phyloP scores from a whole-genome alignment of 768 basidiomycete species.

The Hirschioporus abietinus region DNA sequence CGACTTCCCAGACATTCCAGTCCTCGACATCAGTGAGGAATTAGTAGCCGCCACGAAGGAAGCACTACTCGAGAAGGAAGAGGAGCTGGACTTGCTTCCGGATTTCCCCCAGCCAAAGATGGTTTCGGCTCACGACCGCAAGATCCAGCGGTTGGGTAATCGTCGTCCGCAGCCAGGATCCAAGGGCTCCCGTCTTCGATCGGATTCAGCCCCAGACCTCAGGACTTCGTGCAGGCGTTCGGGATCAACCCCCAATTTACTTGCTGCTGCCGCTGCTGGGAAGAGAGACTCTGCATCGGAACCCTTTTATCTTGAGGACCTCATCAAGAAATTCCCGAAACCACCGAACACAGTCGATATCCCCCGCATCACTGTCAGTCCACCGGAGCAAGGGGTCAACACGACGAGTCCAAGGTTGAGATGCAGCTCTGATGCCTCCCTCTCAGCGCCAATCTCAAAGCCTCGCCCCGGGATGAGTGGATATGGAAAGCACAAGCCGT shows the following conservation, averaged over 20 bases:
- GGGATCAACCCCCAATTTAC: neutral
- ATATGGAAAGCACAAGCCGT: neutral
- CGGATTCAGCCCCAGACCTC: neutral
- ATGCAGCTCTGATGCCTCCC: neutral
- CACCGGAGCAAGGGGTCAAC: neutral
- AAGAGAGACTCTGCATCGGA: neutral
- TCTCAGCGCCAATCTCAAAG: neutral
- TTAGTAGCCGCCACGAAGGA: neutral
- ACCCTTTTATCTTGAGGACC: neutral
- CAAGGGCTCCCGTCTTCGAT: neutral
- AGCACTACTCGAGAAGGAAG: neutral
- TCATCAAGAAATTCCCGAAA: neutral
- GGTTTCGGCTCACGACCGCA: too few relatives aligned
- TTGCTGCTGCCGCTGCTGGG: neutral
- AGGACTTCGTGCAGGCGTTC: neutral
- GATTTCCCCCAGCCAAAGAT: neutral
- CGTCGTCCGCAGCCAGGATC: neutral
- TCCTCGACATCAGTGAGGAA: neutral
- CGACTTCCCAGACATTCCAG: neutral
- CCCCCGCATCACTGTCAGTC: neutral
- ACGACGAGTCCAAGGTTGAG: neutral
- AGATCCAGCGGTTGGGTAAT: too few relatives aligned
- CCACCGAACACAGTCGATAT: neutral
- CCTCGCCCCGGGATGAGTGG: neutral
- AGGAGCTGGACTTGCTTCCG: neutral